Evolutionary conservation across 441 rosid genomes (phyloP).

Genomic region (Pelargonium exstipulatum): DNA sequence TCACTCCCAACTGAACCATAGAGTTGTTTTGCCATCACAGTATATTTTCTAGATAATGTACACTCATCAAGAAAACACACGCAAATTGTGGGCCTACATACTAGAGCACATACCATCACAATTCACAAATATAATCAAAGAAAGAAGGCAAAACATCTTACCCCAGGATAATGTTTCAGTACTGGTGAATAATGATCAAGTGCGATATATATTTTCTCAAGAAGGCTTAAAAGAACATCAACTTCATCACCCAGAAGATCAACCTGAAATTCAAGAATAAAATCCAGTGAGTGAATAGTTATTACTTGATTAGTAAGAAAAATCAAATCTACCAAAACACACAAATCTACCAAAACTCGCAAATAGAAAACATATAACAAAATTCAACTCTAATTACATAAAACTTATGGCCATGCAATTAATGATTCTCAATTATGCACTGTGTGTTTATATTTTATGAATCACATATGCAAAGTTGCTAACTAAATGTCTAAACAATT

Average conservation of each 20-base stretch:
- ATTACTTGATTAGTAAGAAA: not conserved
- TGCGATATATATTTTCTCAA: conserved; percentile 87
- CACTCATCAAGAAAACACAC: not conserved
- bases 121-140: not conserved
- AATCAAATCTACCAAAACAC: not conserved
- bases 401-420: too few species aligned
- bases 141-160: conserved; percentile 33
- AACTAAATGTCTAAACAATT: not conserved
- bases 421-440: too few species aligned
- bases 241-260: conserved; percentile 94
- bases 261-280: conserved; percentile 48
- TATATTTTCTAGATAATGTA: not conserved
- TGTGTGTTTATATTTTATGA: too few species aligned
- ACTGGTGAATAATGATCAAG: conserved; percentile 92
- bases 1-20: not conserved
- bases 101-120: not conserved
- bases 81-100: not conserved
- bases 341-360: not conserved
- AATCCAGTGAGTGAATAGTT: not conserved
- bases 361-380: not conserved
- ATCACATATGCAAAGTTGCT: too few species aligned
- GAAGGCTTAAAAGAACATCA: conserved; percentile 63
- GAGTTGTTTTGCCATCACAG: not conserved
- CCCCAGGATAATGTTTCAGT: conserved; percentile 86
- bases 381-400: too few species aligned